Percentiles rank a stretch among this genome's conserved stretches.
phyloP scores from a whole-genome alignment of 2,329 filamentous ascomycete species.

The Penicillium sp. region DNA sequence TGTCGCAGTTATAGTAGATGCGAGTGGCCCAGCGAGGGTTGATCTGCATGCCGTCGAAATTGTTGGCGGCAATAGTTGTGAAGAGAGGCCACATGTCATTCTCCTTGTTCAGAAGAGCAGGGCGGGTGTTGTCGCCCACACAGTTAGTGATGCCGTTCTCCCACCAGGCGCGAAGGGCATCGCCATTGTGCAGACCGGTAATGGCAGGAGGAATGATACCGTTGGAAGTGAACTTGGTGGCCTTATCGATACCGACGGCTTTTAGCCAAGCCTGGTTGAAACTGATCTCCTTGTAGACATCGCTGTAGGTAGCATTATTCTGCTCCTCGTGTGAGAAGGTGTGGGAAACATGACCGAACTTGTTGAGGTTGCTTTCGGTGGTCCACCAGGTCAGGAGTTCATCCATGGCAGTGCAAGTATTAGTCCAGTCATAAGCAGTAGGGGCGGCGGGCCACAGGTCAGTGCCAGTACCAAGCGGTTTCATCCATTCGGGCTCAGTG shows the following conservation, averaged over 20 bases:
- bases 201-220: conserved; percentile 57
- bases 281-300: conserved; percentile 49
- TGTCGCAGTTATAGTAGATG: conserved; percentile 59
- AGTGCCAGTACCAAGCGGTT: conserved; percentile 45
- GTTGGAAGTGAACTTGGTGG: conserved; percentile 43
- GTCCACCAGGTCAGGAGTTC: conserved; percentile 48
- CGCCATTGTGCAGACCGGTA: conserved; percentile 57
- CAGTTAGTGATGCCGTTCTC: conserved; percentile 53
- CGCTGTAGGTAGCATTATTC: conserved; percentile 53
- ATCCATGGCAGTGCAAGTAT: conserved; percentile 45
- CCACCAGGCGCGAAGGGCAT: conserved; percentile 51
- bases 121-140: conserved; percentile 57
- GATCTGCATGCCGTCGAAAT: conserved; percentile 49
- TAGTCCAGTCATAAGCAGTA: conserved; percentile 43
- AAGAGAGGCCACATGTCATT: conserved; percentile 51
- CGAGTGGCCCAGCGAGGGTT: conserved; percentile 54
- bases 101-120: conserved; percentile 45
- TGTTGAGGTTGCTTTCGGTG: conserved; percentile 43
- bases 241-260: conserved; percentile 44
- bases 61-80: conserved; percentile 45
- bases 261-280: conserved; percentile 55
- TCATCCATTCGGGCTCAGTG: conserved; percentile 43
- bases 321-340: conserved; percentile 54
- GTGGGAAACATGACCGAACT: conserved; percentile 53
- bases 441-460: conserved; percentile 43